Evolutionary conservation across 768 basidiomycete species (phyloP).

Genomic region (Boletus sensibilis): DNA sequence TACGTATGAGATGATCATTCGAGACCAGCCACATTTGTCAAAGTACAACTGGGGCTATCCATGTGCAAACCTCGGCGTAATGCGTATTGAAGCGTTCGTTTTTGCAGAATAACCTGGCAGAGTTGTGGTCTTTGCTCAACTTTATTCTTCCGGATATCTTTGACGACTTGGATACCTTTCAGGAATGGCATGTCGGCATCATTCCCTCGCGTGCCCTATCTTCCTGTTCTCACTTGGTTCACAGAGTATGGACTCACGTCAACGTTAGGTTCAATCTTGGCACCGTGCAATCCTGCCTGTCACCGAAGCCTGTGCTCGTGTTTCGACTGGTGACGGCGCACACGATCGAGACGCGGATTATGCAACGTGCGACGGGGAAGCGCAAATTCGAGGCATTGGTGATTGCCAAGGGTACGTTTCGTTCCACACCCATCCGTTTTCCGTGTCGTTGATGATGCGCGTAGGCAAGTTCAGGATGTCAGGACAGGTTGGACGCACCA

Average conservation of each 20-base stretch:
- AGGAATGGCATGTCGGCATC: conserved; percentile 64
- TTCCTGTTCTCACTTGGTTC: not conserved
- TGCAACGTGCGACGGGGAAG: conserved; percentile 85
- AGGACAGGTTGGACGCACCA: conserved; percentile 49
- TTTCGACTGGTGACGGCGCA: conserved; percentile 85
- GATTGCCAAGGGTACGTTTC: conserved; percentile 75
- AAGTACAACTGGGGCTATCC: conserved; percentile 76
- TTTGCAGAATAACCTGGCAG: conserved; percentile 90
- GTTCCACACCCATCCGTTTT: not conserved
- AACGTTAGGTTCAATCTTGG: conserved; percentile 67
- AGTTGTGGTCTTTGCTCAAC: conserved; percentile 93
- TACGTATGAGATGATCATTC: conserved; percentile 92
- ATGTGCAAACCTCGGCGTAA: not conserved
- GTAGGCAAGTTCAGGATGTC: conserved; percentile 84
- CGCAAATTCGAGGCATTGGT: conserved; percentile 91
- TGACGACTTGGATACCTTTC: conserved; percentile 83
- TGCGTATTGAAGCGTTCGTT: not conserved
- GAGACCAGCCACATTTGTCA: conserved; percentile 63
- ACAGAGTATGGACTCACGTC: conserved; percentile 3
- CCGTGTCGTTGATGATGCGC: not conserved
- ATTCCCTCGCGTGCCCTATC: not conserved
- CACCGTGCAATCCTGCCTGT: conserved; percentile 54
- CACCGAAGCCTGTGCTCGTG: conserved; percentile 76
- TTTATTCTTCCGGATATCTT: conserved; percentile 96
- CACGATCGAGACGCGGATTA: conserved; percentile 90